phyloP scores from a whole-genome alignment of 108 stramenopile genomes.

The Cyclotella atomus region DNA sequence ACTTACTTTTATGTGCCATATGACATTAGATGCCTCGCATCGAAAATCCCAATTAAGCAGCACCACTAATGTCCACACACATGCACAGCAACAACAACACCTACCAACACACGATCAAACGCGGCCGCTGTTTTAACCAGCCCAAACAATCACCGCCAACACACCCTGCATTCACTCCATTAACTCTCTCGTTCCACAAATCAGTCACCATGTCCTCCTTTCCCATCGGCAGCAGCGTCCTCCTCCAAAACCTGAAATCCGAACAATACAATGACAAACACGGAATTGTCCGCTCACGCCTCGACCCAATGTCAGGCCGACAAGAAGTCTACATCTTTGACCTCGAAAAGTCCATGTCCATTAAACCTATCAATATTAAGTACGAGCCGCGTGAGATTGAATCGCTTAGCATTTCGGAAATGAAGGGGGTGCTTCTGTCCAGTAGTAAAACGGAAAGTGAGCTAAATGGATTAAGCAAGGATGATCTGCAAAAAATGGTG shows the following conservation, averaged over 20 bases:
- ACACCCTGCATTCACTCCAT: too few relatives aligned
- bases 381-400: constrained; percentile 59
- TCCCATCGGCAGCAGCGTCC: constrained; percentile 60
- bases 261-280: constrained; percentile 72
- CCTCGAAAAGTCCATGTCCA: constrained; percentile 48
- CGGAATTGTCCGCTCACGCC: constrained; percentile 59
- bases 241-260: constrained; percentile 60
- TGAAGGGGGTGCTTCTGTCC: constrained; percentile 57
- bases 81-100: too few relatives aligned
- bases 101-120: too few relatives aligned
- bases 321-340: constrained; percentile 65
- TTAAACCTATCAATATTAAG: constrained; percentile 60
- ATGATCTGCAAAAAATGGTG: constrained; percentile 47
- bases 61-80: too few relatives aligned
- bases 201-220: constrained; percentile 50
- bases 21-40: too few relatives aligned
- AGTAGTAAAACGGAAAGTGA: constrained; percentile 13
- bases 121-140: too few relatives aligned
- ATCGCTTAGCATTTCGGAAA: constrained; percentile 60
- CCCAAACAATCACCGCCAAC: too few relatives aligned
- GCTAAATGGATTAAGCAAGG: constrained; percentile 58
- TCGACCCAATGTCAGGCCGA: constrained; percentile 38
- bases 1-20: too few relatives aligned
- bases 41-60: too few relatives aligned
- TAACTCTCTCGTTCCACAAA: too few relatives aligned